Evolutionary conservation across 345 rosid genomes (phyloP).

Genomic region (Gossypium anomalum): DNA sequence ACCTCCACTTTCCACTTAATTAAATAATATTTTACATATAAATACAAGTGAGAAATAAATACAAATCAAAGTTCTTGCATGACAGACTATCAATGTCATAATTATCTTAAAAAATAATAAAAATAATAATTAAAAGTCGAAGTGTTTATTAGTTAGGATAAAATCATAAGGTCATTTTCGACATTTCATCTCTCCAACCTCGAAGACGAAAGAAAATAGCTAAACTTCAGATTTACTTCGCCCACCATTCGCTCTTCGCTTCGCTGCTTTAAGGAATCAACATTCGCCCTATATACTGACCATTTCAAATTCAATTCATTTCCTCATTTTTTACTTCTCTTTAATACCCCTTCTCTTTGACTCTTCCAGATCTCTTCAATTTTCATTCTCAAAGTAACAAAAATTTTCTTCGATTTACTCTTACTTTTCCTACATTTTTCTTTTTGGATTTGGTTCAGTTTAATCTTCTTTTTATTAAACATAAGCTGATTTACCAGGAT

Average conservation of each 20-base stretch:
- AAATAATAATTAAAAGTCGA: no score
- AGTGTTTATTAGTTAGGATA: not conserved
- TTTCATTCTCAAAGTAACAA: not conserved
- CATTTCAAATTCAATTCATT: conserved; percentile 3
- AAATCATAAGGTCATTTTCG: not conserved
- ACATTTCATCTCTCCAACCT: not conserved
- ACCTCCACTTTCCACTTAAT: no score
- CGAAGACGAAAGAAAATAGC: not conserved
- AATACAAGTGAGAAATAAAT: no score
- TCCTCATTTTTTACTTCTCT: not conserved
- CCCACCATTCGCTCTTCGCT: not conserved
- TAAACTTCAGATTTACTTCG: not conserved
- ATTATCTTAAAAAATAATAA: no score
- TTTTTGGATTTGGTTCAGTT: not conserved
- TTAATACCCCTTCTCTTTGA: not conserved
- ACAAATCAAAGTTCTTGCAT: no score
- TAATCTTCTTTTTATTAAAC: not conserved
- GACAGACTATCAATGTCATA: no score
- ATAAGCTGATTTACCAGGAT: not conserved
- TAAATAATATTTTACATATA: no score
- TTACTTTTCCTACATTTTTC: not conserved
- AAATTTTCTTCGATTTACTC: not conserved
- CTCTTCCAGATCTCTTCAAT: not conserved
- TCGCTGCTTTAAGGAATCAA: not conserved
- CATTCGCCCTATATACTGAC: not conserved